Conservation (phyloP, 2,329 filamentous ascomycete genomes). For the Nectriaceae sp. region DNA sequence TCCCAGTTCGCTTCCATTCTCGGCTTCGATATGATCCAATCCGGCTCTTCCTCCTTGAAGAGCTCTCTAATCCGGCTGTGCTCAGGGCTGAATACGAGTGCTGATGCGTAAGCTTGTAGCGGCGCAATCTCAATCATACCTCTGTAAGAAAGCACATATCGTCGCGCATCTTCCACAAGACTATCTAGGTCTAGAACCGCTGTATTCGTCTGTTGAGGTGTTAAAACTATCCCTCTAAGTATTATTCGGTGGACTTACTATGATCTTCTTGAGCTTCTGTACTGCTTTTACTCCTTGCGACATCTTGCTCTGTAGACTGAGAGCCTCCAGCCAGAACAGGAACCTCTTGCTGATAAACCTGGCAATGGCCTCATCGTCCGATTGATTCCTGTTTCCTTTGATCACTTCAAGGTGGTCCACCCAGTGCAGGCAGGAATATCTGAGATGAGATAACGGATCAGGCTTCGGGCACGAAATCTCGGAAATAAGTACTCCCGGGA, state of each 20-base stretch:
- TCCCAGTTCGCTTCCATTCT: neutral
- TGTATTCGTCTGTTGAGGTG: neutral
- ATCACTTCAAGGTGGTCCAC: conserved; percentile 14
- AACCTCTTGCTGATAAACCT: conserved; percentile 37
- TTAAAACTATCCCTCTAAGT: neutral
- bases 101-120: conserved; percentile 36
- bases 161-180: conserved; percentile 30
- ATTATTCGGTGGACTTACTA: neutral
- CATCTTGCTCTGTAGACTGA: conserved; percentile 35
- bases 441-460: conserved; percentile 11
- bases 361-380: conserved; percentile 25
- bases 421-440: conserved; percentile 28
- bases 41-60: conserved; percentile 3
- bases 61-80: conserved; percentile 20
- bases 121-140: conserved; percentile 28
- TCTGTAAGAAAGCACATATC: conserved; percentile 29
- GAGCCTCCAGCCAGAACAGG: conserved; percentile 46
- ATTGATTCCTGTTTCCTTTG: neutral
- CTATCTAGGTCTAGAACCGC: neutral
- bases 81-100: conserved; percentile 34
- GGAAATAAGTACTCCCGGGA: conserved; percentile 9
- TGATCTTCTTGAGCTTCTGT: conserved; percentile 3
- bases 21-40: neutral
- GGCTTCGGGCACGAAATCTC: conserved; percentile 7
- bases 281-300: conserved; percentile 18